Evolutionary conservation across 2,329 filamentous ascomycete genomes (phyloP).

Genomic region (Alternaria sp.): DNA sequence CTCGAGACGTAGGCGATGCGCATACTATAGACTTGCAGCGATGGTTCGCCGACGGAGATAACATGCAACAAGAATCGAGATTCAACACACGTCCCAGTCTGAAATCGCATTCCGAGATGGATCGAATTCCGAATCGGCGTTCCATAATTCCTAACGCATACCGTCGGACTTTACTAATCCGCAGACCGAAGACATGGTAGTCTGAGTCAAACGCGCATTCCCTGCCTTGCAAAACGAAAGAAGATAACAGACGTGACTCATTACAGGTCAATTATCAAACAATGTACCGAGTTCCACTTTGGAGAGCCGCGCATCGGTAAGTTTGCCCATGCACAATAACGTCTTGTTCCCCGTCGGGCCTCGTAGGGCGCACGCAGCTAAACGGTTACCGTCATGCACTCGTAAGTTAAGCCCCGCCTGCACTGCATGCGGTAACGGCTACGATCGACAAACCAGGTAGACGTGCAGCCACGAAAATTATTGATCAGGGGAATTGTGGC

Average conservation of each 20-base stretch:
- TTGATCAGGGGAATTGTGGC: background rate
- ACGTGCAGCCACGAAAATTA: slow-evolving; percentile 9
- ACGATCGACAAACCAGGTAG: slow-evolving; percentile 13
- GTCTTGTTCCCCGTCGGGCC: background rate
- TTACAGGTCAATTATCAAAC: background rate
- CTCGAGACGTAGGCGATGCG: slow-evolving; percentile 70
- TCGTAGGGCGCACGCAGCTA: background rate
- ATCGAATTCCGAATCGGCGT: slow-evolving; percentile 9
- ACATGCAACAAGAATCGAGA: background rate
- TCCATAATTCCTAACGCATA: background rate
- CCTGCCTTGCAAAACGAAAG: background rate
- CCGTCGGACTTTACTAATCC: background rate
- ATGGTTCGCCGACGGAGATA: background rate
- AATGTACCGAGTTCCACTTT: background rate
- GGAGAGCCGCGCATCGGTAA: background rate
- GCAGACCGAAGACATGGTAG: background rate
- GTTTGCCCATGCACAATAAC: background rate
- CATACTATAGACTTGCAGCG: background rate
- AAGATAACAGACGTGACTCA: background rate
- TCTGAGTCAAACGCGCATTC: background rate
- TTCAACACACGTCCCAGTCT: background rate
- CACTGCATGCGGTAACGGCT: slow-evolving; percentile 9
- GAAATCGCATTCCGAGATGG: background rate
- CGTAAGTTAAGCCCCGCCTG: slow-evolving; percentile 17
- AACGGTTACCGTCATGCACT: slow-evolving; percentile 12